These are phyloP conservation scores for Tothia fuscella DNA, from an alignment of 2,329 filamentous ascomycete genomes.

Conservation along the genomic window DNA sequence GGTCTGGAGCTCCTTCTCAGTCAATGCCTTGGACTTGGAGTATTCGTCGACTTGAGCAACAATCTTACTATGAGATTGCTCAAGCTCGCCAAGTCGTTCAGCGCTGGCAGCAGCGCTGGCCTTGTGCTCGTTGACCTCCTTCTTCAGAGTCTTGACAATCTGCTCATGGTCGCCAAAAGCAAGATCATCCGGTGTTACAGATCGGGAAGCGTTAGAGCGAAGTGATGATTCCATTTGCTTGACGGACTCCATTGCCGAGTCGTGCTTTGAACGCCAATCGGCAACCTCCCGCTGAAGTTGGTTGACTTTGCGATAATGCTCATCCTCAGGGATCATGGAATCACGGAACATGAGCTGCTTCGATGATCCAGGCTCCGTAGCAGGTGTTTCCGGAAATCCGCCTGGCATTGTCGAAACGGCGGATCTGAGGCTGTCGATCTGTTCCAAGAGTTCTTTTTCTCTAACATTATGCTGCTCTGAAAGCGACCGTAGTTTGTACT, in stretches of 20 bases:
- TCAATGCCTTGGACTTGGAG: slow-evolving; percentile 45
- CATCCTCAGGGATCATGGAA: slow-evolving; percentile 10
- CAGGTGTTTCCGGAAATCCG: slow-evolving; percentile 26
- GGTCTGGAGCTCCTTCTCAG: slow-evolving; percentile 38
- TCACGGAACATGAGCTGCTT: slow-evolving; percentile 16
- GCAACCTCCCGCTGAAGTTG: slow-evolving; percentile 60
- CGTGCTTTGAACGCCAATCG: slow-evolving; percentile 66
- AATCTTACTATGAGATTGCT: slow-evolving; percentile 56
- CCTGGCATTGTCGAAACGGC: slow-evolving; percentile 34
- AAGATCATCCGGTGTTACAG: slow-evolving; percentile 20
- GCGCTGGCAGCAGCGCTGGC: slow-evolving; percentile 57
- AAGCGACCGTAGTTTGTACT: slow-evolving; percentile 62
- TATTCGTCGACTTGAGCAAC: slow-evolving; percentile 57
- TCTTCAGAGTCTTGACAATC: slow-evolving; percentile 47
- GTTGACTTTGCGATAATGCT: slow-evolving; percentile 46
- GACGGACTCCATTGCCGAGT: slow-evolving; percentile 56
- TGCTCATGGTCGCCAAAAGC: slow-evolving; percentile 29
- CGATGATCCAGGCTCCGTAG: slow-evolving; percentile 15
- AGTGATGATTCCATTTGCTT: slow-evolving; percentile 56
- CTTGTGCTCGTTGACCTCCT: slow-evolving; percentile 73
- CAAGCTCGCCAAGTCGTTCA: slow-evolving; percentile 59
- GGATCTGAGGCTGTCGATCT: slow-evolving; percentile 57
- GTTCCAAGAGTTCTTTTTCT: slow-evolving; percentile 60
- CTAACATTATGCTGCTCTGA: slow-evolving; percentile 60
- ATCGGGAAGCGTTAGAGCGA: slow-evolving; percentile 18